Evolutionary conservation across 441 rosid species (phyloP).

Genomic region (Populus trichocarpa): DNA sequence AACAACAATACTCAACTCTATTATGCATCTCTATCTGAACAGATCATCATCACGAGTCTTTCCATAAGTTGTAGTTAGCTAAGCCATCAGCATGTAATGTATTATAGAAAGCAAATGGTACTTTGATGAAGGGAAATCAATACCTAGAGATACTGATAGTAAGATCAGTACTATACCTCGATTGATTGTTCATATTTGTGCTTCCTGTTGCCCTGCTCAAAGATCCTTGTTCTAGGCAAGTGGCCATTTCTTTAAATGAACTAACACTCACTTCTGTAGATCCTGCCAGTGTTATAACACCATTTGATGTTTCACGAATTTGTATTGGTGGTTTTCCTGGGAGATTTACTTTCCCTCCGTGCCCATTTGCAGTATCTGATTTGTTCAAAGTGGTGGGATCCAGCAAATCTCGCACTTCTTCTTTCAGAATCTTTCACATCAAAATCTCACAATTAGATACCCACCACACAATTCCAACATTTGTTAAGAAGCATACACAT

Average conservation of each 20-base stretch:
- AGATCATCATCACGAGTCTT: not conserved
- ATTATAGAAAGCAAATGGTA: not conserved
- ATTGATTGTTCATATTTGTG: conserved; percentile 97
- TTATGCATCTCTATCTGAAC: not conserved
- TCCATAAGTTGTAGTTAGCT: not conserved
- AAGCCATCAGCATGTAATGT: not conserved
- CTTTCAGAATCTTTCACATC: conserved; percentile 80
- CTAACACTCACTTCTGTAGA: conserved; percentile 83
- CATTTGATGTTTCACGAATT: conserved; percentile 93
- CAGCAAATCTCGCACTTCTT: conserved; percentile 93
- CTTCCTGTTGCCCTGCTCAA: conserved; percentile 93
- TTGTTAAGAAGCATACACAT: not conserved
- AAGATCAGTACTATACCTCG: conserved; percentile 50
- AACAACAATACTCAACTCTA: not conserved
- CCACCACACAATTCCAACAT: conserved; percentile 7
- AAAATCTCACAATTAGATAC: conserved; percentile 26
- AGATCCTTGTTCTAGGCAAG: conserved; percentile 95
- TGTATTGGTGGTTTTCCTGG: conserved; percentile 94
- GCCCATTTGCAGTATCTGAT: conserved; percentile 57
- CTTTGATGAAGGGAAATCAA: not conserved
- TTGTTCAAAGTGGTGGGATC: conserved; percentile 60
- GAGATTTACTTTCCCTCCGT: conserved; percentile 51
- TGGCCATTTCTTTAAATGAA: conserved; percentile 82
- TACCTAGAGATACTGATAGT: not conserved
- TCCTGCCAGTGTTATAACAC: conserved; percentile 96